Conservation (phyloP, 768 basidiomycete genomes). For the Pseudohyphozyma bogoriensis region DNA sequence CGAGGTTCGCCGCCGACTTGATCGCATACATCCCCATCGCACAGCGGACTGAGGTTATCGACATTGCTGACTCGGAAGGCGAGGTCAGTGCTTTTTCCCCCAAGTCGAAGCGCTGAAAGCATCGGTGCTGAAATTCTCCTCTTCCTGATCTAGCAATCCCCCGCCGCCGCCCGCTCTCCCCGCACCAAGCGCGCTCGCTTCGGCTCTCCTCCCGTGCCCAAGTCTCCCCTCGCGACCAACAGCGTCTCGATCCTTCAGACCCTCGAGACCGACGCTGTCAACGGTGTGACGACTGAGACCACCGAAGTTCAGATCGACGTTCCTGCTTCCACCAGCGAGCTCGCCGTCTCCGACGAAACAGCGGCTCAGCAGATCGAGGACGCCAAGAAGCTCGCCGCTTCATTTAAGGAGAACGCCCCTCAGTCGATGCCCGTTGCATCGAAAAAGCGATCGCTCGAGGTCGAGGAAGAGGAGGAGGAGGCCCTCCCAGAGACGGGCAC, state of each 20-base stretch:
- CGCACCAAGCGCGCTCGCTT: conserved; percentile 22
- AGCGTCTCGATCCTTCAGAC: conserved; percentile 26
- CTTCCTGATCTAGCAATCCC: neutral
- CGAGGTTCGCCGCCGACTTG: conserved; percentile 24
- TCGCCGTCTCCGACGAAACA: conserved; percentile 1
- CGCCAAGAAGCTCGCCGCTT: conserved; percentile 20
- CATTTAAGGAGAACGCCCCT: neutral
- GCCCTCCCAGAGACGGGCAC: conserved; percentile 9
- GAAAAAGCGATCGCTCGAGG: conserved; percentile 25
- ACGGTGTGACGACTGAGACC: conserved; percentile 22
- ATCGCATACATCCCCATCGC: conserved; percentile 7
- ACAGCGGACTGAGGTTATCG: neutral
- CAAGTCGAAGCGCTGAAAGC: neutral
- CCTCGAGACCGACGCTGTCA: conserved; percentile 6
- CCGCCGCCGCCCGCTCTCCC: conserved; percentile 15
- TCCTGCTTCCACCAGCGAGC: conserved; percentile 1
- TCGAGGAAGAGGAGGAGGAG: conserved; percentile 14
- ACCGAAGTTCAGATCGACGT: conserved; percentile 30
- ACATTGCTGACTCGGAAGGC: neutral
- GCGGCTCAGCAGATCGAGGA: conserved; percentile 19
- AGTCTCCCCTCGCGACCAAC: neutral
- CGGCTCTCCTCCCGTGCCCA: conserved; percentile 6
- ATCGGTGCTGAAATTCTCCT: neutral
- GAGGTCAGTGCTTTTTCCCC: neutral
- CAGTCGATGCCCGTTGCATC: too few relatives aligned